Conservation (phyloP, 2,329 filamentous ascomycete genomes). For the Clarireedia homoeocarpa region DNA sequence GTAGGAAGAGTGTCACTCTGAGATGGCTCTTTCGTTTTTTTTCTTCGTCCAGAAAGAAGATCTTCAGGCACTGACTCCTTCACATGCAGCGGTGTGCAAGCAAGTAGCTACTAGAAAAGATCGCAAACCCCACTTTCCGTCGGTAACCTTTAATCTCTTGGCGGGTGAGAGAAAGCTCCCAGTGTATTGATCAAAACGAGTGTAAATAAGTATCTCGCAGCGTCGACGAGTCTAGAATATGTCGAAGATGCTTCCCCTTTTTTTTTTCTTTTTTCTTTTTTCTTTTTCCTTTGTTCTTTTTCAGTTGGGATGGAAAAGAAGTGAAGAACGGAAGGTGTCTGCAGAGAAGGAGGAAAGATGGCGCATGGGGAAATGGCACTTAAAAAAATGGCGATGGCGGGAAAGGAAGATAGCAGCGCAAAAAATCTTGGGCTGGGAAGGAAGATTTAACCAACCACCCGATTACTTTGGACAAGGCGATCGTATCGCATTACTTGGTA, state of each 20-base stretch:
- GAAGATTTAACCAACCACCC: neutral
- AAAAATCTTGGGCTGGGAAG: neutral
- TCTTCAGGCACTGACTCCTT: constrained; percentile 6
- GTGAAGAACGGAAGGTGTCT: neutral
- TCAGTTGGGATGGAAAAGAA: neutral
- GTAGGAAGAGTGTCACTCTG: neutral
- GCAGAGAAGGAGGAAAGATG: neutral
- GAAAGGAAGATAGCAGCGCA: neutral
- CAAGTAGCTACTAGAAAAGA: neutral
- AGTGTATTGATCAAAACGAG: neutral
- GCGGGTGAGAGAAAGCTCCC: no score
- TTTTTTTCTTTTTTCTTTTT: neutral
- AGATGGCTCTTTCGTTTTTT: neutral
- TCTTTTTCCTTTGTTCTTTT: neutral
- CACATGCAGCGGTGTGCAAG: constrained; percentile 6
- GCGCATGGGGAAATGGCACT: neutral
- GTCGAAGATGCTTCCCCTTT: neutral
- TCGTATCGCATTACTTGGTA: neutral
- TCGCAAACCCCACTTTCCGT: neutral
- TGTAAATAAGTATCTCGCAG: neutral
- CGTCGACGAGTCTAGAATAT: neutral
- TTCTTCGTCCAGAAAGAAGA: neutral
- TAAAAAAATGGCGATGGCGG: neutral
- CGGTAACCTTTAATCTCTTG: no score
- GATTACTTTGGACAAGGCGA: neutral